These are phyloP conservation scores for slime mould (Dictyostelium discoideum) DNA, from an alignment of 78 protist species.

Conservation along the genomic window DNA sequence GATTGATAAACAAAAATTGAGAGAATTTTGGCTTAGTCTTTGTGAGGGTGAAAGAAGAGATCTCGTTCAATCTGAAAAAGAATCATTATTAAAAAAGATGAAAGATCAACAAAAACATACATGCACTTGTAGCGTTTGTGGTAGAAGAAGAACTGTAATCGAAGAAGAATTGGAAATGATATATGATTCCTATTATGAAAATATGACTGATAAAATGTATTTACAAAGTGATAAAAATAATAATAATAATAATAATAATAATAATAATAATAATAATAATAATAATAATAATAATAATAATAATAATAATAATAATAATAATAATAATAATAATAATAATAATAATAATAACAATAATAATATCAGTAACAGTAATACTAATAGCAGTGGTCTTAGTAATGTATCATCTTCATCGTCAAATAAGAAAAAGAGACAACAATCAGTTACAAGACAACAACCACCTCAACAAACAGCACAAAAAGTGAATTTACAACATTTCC, in stretches of 20 bases:
- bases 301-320: background rate
- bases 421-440: background rate
- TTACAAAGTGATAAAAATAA: background rate
- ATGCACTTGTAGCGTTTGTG: conserved; percentile 84
- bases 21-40: conserved; percentile 68
- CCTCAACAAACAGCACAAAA: conserved; percentile 5
- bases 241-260: background rate
- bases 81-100: conserved; percentile 73
- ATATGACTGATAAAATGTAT: conserved; percentile 9
- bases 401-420: background rate
- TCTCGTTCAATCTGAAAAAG: conserved; percentile 75
- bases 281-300: background rate
- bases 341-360: background rate
- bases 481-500: background rate
- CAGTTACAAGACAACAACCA: background rate
- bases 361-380: background rate
- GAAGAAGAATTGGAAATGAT: conserved; percentile 86
- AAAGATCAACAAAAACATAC: conserved; percentile 83
- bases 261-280: background rate
- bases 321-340: background rate
- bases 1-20: conserved; percentile 33
- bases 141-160: conserved; percentile 76
- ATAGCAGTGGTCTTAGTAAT: background rate
- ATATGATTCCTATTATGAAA: conserved; percentile 80
- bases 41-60: conserved; percentile 61